Conservation (phyloP, 306 rosid species). For the Cajanus cajan region DNA sequence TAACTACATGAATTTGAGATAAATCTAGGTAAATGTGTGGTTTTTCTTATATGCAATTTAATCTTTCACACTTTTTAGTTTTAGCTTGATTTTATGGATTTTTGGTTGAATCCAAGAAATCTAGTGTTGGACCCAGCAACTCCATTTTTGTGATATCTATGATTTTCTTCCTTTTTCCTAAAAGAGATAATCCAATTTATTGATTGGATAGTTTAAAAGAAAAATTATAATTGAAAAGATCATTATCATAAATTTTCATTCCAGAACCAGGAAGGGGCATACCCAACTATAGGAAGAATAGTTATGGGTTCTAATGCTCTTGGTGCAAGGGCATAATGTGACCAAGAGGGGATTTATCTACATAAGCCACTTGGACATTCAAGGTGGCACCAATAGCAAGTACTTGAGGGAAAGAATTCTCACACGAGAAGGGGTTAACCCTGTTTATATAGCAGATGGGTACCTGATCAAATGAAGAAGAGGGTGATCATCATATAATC, state of each 20-base stretch:
- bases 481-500: neutral
- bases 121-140: neutral
- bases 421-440: neutral
- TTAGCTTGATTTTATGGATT: neutral
- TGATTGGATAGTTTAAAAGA: neutral
- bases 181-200: constrained; percentile 15
- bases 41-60: constrained; percentile 5
- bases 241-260: neutral
- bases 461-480: neutral
- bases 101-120: constrained; percentile 4
- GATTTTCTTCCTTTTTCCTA: neutral
- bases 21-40: constrained; percentile 4
- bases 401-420: too few relatives aligned
- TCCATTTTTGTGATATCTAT: constrained; percentile 7
- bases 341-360: neutral
- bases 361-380: neutral
- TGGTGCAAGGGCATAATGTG: neutral
- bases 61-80: constrained; percentile 4
- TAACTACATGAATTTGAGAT: neutral
- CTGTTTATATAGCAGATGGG: neutral
- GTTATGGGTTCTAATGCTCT: neutral
- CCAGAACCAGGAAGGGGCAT: neutral
- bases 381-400: neutral
- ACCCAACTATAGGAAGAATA: neutral
- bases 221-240: neutral